Evolutionary conservation across 495 filamentous ascomycete genomes (phyloP), one percentile per base, ranked within the genome.

Genomic region (Halenospora varia): DNA sequence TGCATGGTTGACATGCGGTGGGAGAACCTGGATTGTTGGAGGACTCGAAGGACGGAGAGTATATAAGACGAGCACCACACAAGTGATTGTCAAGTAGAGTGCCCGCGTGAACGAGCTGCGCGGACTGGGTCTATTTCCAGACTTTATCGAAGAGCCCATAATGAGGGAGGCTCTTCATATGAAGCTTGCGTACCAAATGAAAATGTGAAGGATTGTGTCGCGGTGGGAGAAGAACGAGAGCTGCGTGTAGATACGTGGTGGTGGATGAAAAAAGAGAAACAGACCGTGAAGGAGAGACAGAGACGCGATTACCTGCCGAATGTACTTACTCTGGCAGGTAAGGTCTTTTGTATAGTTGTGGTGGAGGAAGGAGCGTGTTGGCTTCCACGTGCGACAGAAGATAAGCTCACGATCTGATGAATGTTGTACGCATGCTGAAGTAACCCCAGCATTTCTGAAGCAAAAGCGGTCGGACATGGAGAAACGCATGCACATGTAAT

Each of bases 141-240:
- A 35, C 8, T 52, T 20, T n/a, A 62, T 51, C 49, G 63, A 50
- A 51, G 58, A 54, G 45, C 59, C 63, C 63, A 66, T 66, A 56
- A 51, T 40, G 57, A 61, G 51, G 39, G 58, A 62, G 51, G 55
- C 4, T 35, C 29, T 35, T 13, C 29, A 35, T 4, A 35, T 35
- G 29, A 35, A 35, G 29, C 29, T 13, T 4, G 29, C 29, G 29
- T 13, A 35, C 6, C 6, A 35, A 13, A 35, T 4, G 29, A 35
- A 35, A 13, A 35, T 13, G 29, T 13, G 29, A 35, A 35, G n/a
- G n/a, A n/a, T n/a, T n/a, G n/a, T n/a, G n/a, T 35, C 4, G 29
- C 13, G 29, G 13, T 6, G 29, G 13, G 13, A 35, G 13, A 35
- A 4, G 13, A 35, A 35, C 29, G 29, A 35, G 13, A 6, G 29